Evolutionary conservation across 805 yeast genomes (phyloP), one percentile per base, ranked within the genome.

Genomic region (Hanseniaspora guilliermondii): DNA sequence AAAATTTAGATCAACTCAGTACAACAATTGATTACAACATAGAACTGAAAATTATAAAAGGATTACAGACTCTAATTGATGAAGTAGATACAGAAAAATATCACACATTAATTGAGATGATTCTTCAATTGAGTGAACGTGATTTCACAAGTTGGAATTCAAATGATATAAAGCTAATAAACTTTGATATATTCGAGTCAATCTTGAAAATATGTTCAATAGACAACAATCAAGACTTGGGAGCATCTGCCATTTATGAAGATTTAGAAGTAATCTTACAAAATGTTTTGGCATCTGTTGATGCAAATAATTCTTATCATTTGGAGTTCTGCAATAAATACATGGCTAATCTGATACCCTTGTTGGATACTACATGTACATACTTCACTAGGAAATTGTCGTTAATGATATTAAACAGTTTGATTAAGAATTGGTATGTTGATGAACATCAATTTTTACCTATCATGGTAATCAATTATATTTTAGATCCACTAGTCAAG

Each of bases 401-500:
- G 4, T 11, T 50, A n/a, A 42, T 36, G 36, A 50, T 50, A 24
- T 50, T 50, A 11, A 50, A 35, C 44, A 42, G 12, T n/a, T 44
- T 62, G 65, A 53, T 52, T 64, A 12, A 60, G 60, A 14, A 60
- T 62, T 3, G 42, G 42, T 65, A 65, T 48, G 59, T 66, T 63
- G 70, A 69, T 7, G 40, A 42, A 5, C 64, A 66, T 46, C 59
- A 59, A 2, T 44, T 32, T 16, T 56, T 69, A 41, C 72, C 72
- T 6, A 36, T 55, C 22, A 47, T 52, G 11, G 57, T 70, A 6
- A 56, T 60, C 33, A 57, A 59, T 12, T 59, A 49, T 40, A 55
- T 66, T 8, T 63, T 68, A 37, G 55, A 59, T 17, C 68, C 69
- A 0, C 47, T 70, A 22, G 53, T 58, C 0, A 56, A 58, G 35